Conservation (phyloP, 495 filamentous ascomycete species). For the Tuber calosporum region DNA sequence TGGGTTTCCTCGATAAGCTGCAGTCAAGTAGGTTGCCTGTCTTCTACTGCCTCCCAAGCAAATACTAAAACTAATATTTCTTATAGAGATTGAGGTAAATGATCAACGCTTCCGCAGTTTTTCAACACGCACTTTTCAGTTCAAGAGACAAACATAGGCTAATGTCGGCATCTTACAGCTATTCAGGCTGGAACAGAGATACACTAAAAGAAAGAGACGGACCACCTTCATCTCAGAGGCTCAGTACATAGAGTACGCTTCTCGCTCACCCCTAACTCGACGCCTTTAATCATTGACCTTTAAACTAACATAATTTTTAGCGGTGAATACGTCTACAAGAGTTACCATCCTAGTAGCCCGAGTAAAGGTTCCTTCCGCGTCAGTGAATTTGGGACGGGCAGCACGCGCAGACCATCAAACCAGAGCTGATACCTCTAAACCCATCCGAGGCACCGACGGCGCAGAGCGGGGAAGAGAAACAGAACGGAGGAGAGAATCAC, state of each 20-base stretch:
- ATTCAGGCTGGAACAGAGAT: constrained; percentile 86
- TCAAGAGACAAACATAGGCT: neutral
- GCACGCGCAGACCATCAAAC: constrained; percentile 27
- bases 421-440: constrained; percentile 25
- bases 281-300: neutral
- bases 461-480: constrained; percentile 1
- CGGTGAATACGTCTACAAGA: constrained; percentile 40
- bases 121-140: neutral
- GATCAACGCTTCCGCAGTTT: constrained; percentile 5
- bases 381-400: constrained; percentile 26
- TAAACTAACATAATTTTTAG: constrained; percentile 15
- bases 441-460: constrained; percentile 3
- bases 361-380: constrained; percentile 38
- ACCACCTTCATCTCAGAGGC: constrained; percentile 78
- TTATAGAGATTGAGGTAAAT: constrained; percentile 34
- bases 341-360: constrained; percentile 33
- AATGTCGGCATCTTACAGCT: constrained; percentile 53
- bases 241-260: constrained; percentile 86
- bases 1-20: constrained; percentile 55
- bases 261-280: constrained; percentile 42
- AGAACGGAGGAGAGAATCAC: neutral
- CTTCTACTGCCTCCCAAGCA: neutral
- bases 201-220: constrained; percentile 78
- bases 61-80: constrained; percentile 20
- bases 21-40: constrained; percentile 49